phyloP scores from a whole-genome alignment of 2,329 filamentous ascomycete genomes.

The Byssothecium circinans region DNA sequence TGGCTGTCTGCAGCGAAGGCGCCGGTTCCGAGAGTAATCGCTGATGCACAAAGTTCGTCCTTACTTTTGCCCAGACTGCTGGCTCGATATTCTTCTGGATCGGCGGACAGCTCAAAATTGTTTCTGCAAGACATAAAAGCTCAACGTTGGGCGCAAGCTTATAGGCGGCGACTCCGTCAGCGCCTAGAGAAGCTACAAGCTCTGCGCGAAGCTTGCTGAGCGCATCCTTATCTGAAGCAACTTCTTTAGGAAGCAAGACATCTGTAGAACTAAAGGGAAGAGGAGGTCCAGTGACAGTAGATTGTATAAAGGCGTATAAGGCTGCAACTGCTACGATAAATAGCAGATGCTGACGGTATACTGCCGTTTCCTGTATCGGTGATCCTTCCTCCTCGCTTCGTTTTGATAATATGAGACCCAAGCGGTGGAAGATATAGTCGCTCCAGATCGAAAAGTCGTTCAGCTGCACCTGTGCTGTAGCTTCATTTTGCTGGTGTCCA shows the following conservation, averaged over 20 bases:
- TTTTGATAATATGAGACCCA: conserved; percentile 43
- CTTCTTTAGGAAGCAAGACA: conserved; percentile 53
- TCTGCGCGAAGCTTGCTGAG: conserved; percentile 50
- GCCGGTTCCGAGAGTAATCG: conserved; percentile 66
- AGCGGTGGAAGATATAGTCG: conserved; percentile 49
- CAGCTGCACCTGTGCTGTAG: conserved; percentile 31
- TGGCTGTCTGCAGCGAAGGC: conserved; percentile 59
- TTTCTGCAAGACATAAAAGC: conserved; percentile 75
- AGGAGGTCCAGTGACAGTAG: conserved; percentile 84
- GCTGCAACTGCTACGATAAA: conserved; percentile 67
- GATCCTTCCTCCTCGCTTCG: conserved; percentile 27
- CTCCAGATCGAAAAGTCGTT: conserved; percentile 46
- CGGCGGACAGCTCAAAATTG: conserved; percentile 54
- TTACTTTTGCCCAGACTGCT: conserved; percentile 66
- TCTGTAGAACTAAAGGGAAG: conserved; percentile 60
- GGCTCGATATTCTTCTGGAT: conserved; percentile 49
- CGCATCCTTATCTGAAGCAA: conserved; percentile 39
- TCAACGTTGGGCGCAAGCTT: conserved; percentile 81
- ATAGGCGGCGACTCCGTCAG: conserved; percentile 87
- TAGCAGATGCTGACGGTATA: conserved; percentile 46
- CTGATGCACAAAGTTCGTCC: conserved; percentile 74
- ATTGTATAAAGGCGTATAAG: conserved; percentile 79
- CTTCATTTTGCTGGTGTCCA: conserved; percentile 41
- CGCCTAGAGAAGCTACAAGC: conserved; percentile 70
- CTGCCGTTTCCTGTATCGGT: conserved; percentile 32